Evolutionary conservation across 2,329 filamentous ascomycete species (phyloP).

Genomic region (Cadophora sp.): DNA sequence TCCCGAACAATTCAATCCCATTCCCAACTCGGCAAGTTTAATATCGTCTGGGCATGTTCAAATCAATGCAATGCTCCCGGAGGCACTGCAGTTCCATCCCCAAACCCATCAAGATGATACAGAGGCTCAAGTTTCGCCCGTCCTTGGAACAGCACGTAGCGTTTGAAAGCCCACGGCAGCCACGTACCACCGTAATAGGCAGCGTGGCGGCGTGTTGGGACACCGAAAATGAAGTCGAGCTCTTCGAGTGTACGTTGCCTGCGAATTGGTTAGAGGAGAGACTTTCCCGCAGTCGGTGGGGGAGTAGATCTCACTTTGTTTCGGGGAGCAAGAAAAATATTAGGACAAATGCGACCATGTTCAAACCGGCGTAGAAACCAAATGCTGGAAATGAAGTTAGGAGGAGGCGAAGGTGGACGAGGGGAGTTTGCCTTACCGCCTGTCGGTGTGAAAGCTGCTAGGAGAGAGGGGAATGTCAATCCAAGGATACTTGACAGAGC

Average conservation of each 20-base stretch:
- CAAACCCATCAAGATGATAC: slow-evolving; percentile 54
- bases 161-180: slow-evolving; percentile 35
- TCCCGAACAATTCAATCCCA: neutral
- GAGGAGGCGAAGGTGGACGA: no score
- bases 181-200: slow-evolving; percentile 40
- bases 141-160: slow-evolving; percentile 44
- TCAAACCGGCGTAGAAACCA: slow-evolving; percentile 61
- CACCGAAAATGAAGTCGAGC: slow-evolving; percentile 55
- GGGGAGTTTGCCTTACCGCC: slow-evolving; percentile 36
- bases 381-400: slow-evolving; percentile 48
- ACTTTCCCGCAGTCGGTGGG: no score
- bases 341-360: slow-evolving; percentile 59
- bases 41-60: neutral
- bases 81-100: slow-evolving; percentile 10
- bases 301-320: slow-evolving; percentile 53
- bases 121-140: slow-evolving; percentile 56
- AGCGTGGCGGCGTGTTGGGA: slow-evolving; percentile 42
- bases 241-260: slow-evolving; percentile 46
- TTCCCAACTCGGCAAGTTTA: neutral
- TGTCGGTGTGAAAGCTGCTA: slow-evolving; percentile 34
- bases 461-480: slow-evolving; percentile 36
- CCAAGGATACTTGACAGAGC: slow-evolving; percentile 62
- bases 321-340: slow-evolving; percentile 65
- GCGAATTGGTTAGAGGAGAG: neutral
- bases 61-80: slow-evolving; percentile 6